A percentile compares a stretch with the other conserved stretches of the same genome.
Conservation (phyloP, 768 basidiomycete genomes). For the Suillus fuscotomentosus region DNA sequence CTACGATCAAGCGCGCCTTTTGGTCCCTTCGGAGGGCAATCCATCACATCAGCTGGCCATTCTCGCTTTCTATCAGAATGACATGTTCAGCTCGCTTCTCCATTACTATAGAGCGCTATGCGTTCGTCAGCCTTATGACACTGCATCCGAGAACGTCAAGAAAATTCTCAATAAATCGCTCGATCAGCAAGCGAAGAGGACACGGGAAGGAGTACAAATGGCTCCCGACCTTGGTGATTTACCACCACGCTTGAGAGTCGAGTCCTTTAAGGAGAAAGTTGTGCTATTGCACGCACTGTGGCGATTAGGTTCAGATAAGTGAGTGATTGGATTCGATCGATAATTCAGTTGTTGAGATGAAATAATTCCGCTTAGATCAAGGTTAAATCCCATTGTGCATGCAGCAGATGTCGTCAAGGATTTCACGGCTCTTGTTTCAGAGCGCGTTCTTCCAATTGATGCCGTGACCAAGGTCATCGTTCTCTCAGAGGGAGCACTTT, state of each 20-base stretch:
- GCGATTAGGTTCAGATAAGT: slow-evolving; percentile 59
- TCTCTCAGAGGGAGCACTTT: slow-evolving; percentile 77
- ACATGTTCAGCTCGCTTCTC: slow-evolving; percentile 75
- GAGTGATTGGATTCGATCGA: slow-evolving; percentile 20
- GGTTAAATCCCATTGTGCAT: slow-evolving; percentile 51
- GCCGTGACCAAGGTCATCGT: slow-evolving; percentile 73
- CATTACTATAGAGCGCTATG: slow-evolving; percentile 93
- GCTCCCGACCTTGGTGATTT: slow-evolving; percentile 30
- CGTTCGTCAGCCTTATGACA: slow-evolving; percentile 81
- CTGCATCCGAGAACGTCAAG: slow-evolving; percentile 82
- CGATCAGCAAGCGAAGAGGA: slow-evolving; percentile 53
- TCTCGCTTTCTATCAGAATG: slow-evolving; percentile 78
- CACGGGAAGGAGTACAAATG: slow-evolving; percentile 36
- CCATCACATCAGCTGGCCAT: slow-evolving; percentile 96
- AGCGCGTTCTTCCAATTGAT: slow-evolving; percentile 72
- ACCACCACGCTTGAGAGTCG: slow-evolving; percentile 53
- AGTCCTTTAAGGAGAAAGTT: slow-evolving; percentile 69
- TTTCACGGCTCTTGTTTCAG: slow-evolving; percentile 60
- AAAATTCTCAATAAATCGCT: slow-evolving; percentile 66
- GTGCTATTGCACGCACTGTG: slow-evolving; percentile 78
- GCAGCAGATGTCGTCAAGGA: slow-evolving; percentile 49
- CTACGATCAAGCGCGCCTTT: slow-evolving; percentile 81
- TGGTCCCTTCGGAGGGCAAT: slow-evolving; percentile 89
- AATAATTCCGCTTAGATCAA: slow-evolving; percentile 11
- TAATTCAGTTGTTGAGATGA: slow-evolving; percentile 4